Percentiles rank a stretch among this genome's conserved stretches.
Conservation (phyloP, 2,329 filamentous ascomycete genomes). For the Phaeosphaeria sp. region DNA sequence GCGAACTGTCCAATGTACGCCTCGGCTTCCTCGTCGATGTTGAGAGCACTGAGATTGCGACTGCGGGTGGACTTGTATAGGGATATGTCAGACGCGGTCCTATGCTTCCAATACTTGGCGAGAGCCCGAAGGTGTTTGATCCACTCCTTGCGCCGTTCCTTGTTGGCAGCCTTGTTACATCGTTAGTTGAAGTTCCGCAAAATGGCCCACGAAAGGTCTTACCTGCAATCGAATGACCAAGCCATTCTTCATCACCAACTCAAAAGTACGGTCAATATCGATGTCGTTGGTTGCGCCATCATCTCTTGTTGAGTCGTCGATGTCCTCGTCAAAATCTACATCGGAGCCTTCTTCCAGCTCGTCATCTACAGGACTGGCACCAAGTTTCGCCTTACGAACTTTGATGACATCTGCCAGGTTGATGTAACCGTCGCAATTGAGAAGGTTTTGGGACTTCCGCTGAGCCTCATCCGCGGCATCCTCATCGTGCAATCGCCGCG, state of each 20-base stretch:
- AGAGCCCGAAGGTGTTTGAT: constrained; percentile 63
- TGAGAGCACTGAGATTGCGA: constrained; percentile 65
- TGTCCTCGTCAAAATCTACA: constrained; percentile 62
- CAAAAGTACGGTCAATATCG: constrained; percentile 66
- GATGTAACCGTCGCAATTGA: constrained; percentile 69
- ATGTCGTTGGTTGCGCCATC: constrained; percentile 62
- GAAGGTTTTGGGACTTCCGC: constrained; percentile 65
- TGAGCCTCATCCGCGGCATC: constrained; percentile 66
- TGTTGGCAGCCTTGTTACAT: constrained; percentile 64
- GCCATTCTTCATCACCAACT: constrained; percentile 67
- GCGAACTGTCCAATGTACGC: constrained; percentile 71
- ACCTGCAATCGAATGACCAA: constrained; percentile 67
- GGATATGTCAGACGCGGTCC: constrained; percentile 62
- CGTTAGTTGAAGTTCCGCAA: too few species aligned
- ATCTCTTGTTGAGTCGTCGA: constrained; percentile 55
- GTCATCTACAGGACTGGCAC: constrained; percentile 61
- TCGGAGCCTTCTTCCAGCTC: constrained; percentile 60
- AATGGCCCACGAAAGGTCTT: not conserved
- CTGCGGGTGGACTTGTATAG: constrained; percentile 64
- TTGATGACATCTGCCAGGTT: constrained; percentile 64
- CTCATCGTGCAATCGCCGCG: constrained; percentile 60
- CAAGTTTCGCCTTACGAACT: constrained; percentile 62
- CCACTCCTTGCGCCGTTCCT: constrained; percentile 67
- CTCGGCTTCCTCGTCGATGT: constrained; percentile 71
- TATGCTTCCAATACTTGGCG: constrained; percentile 67